These are phyloP conservation scores for Linnemannia hyalina DNA, from an alignment of 192 early-diverging fungal species.

Conservation along the genomic window DNA sequence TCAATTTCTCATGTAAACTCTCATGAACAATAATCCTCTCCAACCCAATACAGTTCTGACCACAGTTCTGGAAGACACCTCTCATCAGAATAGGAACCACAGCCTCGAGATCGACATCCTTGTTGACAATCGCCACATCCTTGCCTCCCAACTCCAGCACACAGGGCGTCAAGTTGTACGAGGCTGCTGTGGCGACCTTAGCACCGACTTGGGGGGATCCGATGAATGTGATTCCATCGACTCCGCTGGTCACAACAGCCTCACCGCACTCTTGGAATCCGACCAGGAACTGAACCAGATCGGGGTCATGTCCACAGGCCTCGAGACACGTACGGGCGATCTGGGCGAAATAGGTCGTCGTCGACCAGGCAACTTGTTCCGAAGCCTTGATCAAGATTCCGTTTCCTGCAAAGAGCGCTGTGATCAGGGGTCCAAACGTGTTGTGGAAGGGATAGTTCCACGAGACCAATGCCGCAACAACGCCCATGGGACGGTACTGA, in stretches of 20 bases:
- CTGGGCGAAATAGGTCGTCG: conserved; percentile 71
- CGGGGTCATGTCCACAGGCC: conserved; percentile 80
- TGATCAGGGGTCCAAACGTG: conserved; percentile 82
- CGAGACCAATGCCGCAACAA: conserved; percentile 83
- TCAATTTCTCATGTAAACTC: conserved; percentile 74
- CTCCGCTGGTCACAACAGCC: conserved; percentile 73
- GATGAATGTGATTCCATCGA: conserved; percentile 89
- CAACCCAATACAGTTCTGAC: conserved; percentile 92
- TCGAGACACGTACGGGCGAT: conserved; percentile 76
- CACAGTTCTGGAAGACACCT: conserved; percentile 88
- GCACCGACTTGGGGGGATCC: conserved; percentile 88
- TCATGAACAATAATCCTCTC: conserved; percentile 87
- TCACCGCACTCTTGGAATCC: conserved; percentile 88
- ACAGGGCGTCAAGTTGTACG: conserved; percentile 80
- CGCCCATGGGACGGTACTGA: conserved; percentile 85
- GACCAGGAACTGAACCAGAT: conserved; percentile 83
- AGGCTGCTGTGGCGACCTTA: conserved; percentile 80
- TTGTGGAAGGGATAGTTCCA: conserved; percentile 95
- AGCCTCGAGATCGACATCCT: conserved; percentile 77
- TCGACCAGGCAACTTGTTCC: conserved; percentile 89
- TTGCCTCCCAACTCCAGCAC: conserved; percentile 94
- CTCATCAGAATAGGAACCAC: conserved; percentile 83
- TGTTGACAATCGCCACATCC: conserved; percentile 86
- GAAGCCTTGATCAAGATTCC: conserved; percentile 88
- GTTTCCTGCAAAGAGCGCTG: conserved; percentile 88